Base-by-base conservation (phyloP, 2,329 filamentous ascomycete genomes). In the Metarhizium album region DNA sequence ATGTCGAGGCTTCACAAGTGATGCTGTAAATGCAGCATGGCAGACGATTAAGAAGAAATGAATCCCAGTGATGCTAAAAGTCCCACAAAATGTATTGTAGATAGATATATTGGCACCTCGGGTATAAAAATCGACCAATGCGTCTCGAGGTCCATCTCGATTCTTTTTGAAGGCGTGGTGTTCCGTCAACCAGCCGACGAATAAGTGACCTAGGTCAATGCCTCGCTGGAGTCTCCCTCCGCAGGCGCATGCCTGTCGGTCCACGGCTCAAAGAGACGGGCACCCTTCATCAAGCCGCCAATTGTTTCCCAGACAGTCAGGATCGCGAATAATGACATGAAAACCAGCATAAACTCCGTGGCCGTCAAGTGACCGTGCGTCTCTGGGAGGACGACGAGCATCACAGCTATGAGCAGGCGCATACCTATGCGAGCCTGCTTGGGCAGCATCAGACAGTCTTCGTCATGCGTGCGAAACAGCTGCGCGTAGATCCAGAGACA, bases 241-340 rank as follows among this genome's bases (percentile, higher is more conserved):
- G 52, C 31, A 2, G 65, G 65, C 1, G 63, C 58, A 45, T 64
- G 47, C 3, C 56, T 54, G 24, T 60, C 51, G 2, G 53, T 58
- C 66, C 66, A 68, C 16, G 65, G 64, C 54, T 68, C 66, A 53
- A 67, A 65, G 3, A 67, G 20, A 18, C 53, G 53, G 0, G 64
- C 59, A 2, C 59, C 59, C 49, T 59, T 64, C 9, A 61, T 57
- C 33, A 68, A 33, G 1, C 66, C 65, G 2, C 64, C 66, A 6
- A 73, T 50, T 20, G 68, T 74, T 58, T 74, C 72, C 71, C 70
- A 74, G 9, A 74, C 54, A 3, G 70, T 55, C 4, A 70, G 59
- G 50, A 71, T 66, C 1, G 66, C 68, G 49, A 74, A 65, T 16
- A 74, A 58, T 1, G 64, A 62, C 70, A 71, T 73, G 40, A 73